phyloP scores from a whole-genome alignment of 441 rosid genomes.

The Isatis lusitanica region DNA sequence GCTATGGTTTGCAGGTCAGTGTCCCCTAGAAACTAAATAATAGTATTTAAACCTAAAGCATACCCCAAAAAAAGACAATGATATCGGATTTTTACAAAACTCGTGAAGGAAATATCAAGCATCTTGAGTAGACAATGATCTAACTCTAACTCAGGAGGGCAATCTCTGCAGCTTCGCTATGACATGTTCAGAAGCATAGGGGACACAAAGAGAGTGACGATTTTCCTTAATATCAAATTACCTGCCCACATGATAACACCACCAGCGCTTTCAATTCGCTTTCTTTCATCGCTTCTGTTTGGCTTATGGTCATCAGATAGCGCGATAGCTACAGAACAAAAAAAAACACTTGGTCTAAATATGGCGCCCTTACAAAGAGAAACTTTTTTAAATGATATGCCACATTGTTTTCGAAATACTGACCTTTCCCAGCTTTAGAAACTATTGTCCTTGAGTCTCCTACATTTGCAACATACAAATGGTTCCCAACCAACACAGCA shows the following conservation, averaged over 20 bases:
- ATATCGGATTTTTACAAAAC: background rate
- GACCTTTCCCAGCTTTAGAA: slow-evolving; percentile 92
- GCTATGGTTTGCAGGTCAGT: background rate
- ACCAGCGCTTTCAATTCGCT: slow-evolving; percentile 95
- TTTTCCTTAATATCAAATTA: slow-evolving; percentile 32
- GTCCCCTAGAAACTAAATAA: slow-evolving; percentile 1
- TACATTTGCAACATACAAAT: slow-evolving; percentile 95
- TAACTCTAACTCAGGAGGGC: background rate
- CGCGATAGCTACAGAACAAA: slow-evolving; percentile 65
- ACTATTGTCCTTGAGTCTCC: slow-evolving; percentile 95
- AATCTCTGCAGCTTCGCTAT: background rate
- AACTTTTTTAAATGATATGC: background rate
- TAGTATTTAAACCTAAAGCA: background rate
- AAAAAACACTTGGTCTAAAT: slow-evolving; percentile 3
- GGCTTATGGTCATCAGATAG: slow-evolving; percentile 99
- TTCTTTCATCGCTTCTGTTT: slow-evolving; percentile 94
- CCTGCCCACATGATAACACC: slow-evolving; percentile 99
- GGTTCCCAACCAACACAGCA: slow-evolving; percentile 86
- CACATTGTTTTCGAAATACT: slow-evolving; percentile 17
- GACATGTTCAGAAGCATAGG: slow-evolving; percentile 15
- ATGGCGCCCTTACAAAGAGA: background rate
- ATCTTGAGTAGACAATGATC: background rate
- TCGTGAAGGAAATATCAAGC: background rate
- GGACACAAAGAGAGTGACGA: background rate
- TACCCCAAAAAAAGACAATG: background rate